Conservation (phyloP, 495 filamentous ascomycete genomes). For the Penicillium lagena region DNA sequence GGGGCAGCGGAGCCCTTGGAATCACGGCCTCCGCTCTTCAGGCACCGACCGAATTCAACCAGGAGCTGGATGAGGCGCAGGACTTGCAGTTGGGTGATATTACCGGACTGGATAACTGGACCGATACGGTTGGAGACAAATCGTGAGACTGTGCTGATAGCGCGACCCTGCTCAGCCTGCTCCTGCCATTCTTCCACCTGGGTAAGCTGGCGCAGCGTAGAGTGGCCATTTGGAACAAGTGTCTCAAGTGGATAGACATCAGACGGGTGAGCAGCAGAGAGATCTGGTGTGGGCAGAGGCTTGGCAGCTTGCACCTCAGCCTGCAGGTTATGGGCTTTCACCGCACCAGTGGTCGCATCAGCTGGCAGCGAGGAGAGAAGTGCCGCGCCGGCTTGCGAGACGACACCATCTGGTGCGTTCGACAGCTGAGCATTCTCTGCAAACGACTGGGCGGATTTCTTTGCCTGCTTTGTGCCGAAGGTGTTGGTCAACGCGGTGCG, state of each 20-base stretch:
- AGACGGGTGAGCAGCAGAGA: conserved; percentile 60
- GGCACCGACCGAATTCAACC: conserved; percentile 54
- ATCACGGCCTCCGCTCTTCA: conserved; percentile 24
- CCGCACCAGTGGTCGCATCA: conserved; percentile 50
- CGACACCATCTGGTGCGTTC: conserved; percentile 36
- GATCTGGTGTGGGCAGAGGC: conserved; percentile 72
- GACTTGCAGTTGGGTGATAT: conserved; percentile 51
- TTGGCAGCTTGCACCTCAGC: conserved; percentile 62
- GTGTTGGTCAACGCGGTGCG: conserved; percentile 72
- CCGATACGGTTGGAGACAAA: conserved; percentile 61
- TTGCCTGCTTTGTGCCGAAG: conserved; percentile 92
- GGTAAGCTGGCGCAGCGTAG: conserved; percentile 50
- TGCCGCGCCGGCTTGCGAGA: conserved; percentile 52
- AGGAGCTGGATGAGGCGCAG: conserved; percentile 52
- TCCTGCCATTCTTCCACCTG: conserved; percentile 70
- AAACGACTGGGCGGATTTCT: conserved; percentile 71
- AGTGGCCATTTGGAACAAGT: conserved; percentile 49
- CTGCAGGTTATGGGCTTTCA: conserved; percentile 59
- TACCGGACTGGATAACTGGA: conserved; percentile 47
- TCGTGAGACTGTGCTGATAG: conserved; percentile 50
- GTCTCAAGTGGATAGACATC: conserved; percentile 74
- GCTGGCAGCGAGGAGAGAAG: conserved; percentile 55
- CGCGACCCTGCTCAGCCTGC: conserved; percentile 48
- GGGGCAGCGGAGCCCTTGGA: conserved; percentile 19
- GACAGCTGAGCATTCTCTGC: conserved; percentile 72